Base-by-base conservation (phyloP, 805 yeast species). In the Wickerhamomyces canadensis region DNA sequence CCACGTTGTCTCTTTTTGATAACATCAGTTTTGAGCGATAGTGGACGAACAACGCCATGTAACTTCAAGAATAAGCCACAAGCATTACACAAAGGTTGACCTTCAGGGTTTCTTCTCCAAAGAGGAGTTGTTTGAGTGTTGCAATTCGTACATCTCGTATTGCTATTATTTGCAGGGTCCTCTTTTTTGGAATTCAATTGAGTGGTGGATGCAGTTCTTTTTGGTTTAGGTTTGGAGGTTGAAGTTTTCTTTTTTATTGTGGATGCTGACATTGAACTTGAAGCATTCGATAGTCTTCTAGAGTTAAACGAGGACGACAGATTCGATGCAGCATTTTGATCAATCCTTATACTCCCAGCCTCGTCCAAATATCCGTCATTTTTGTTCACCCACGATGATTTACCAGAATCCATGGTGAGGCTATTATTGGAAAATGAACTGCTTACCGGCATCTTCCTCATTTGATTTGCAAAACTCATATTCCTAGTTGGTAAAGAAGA, bases 1-100 rank as follows among this genome's bases (percentile, higher is more conserved):
- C 75, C 70, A 35, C 96, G 70, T 60, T 89, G 95, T 50, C 98
- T 74, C 60, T 88, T 86, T 59, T 88, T 87, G 38, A 91, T 89
- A 1, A 89, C 93, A 57, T 89, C 96, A 0, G 97, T 84, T 55
- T 88, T 89, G 51, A 89, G 67, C 12, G 95, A 83, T 35, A 91
- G 66, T 0, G 98, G 98, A 40, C 98, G 69, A 44, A 86, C 94
- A 4, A 87, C 91, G n/a, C 97, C 98, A 54, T 91, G 98, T 18
- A 91, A 67, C 60, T 91, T 91, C 53, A 85, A 72, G 51, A 91
- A 91, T 42, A 91, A 66, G 0, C 98, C 98, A 65, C 98, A 91
- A 0, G 98, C 98, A 60, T 91, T 91, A 64, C 98, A 91, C 41
- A 91, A 65, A 0, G 96, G 94, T 52, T 85, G 82, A 2, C 97